Evolutionary conservation across 352 stramenopile genomes (phyloP), one percentile per base, ranked within the genome.

Genomic region (Phytophthora kernoviae): DNA sequence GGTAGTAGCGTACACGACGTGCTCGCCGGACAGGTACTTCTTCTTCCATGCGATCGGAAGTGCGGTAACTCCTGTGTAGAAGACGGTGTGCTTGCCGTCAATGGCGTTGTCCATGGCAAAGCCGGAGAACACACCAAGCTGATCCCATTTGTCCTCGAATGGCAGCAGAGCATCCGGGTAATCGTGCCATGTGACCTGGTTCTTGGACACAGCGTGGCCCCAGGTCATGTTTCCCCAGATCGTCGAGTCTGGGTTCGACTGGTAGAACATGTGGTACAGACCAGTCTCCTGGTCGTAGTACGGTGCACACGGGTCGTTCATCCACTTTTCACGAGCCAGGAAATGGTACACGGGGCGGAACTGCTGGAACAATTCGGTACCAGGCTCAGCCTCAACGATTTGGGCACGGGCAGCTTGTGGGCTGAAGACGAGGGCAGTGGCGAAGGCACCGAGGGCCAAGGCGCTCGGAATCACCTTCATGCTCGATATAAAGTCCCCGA

Each of bases 231-330:
- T 82, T 52, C 75, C 75, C 78, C 75, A 88, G 36, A 54, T 44
- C 18, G 75, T 79, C 33, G 46, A 53, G 21, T 78, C 59, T 17
- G 68, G 68, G 68, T 88, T 88, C 22, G 52, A 79, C 68, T 87
- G 77, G 66, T 87, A 85, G 69, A 89, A 88, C 58, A 90, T 71
- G 71, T 90, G 81, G 63, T 88, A 90, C 44, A 76, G 63, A 4
- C 54, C 62, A 30, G 75, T 84, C 37, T 68, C 81, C 7, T 60
- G 56, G 61, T 87, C 76, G 34, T 68, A 88, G 64, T 87, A 83
- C 41, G 81, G 50, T 4, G 39, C 50, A 40, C 45, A 57, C 37
- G 27, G 55, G 45, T 56, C 42, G 45, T 41, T 57, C 78, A 84
- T 84, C 81, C 75, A 88, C 68, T 87, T 84, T 39, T 86, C 69